Percentiles rank a stretch among this genome's conserved stretches.
Conservation (phyloP, 495 filamentous ascomycete species). For the Xylona heveae region DNA sequence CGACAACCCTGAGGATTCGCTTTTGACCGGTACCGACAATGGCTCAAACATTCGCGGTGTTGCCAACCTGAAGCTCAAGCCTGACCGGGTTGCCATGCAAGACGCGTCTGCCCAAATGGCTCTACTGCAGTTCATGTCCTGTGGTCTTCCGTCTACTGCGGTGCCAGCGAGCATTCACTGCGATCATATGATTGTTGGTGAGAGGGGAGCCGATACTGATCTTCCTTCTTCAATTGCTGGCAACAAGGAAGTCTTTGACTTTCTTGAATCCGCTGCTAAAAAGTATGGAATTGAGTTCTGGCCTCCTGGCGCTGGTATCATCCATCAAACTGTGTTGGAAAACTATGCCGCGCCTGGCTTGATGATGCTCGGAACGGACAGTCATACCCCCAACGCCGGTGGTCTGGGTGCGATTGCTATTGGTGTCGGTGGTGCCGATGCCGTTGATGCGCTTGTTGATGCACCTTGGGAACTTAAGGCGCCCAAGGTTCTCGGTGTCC, state of each 20-base stretch:
- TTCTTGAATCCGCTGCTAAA: slow-evolving; percentile 80
- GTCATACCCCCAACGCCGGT: slow-evolving; percentile 91
- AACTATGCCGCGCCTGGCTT: slow-evolving; percentile 93
- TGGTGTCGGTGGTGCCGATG: slow-evolving; percentile 92
- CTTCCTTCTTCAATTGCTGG: slow-evolving; percentile 69
- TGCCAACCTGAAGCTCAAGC: slow-evolving; percentile 92
- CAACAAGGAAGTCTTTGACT: slow-evolving; percentile 95
- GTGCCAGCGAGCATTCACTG: slow-evolving; percentile 97
- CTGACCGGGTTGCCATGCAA: slow-evolving; percentile 95
- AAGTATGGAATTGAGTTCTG: slow-evolving; percentile 98
- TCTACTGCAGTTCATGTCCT: slow-evolving; percentile 94
- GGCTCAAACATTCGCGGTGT: slow-evolving; percentile 62
- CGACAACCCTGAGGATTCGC: slow-evolving; percentile 64
- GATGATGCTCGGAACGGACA: slow-evolving; percentile 99
- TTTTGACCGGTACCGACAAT: slow-evolving; percentile 60
- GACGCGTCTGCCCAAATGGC: slow-evolving; percentile 99
- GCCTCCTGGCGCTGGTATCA: slow-evolving; percentile 97
- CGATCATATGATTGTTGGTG: slow-evolving; percentile 96
- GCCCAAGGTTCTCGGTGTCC: slow-evolving; percentile 71
- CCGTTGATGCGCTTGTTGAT: slow-evolving; percentile 89
- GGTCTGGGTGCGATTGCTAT: slow-evolving; percentile 89
- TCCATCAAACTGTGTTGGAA: slow-evolving; percentile 94
- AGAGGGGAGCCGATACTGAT: slow-evolving; percentile 74
- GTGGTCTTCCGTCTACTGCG: slow-evolving; percentile 72
- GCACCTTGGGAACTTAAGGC: slow-evolving; percentile 96